These are phyloP conservation scores for Pseudopyrenochaeta lycopersici DNA, from an alignment of 2,329 filamentous ascomycete genomes.

Conservation along the genomic window DNA sequence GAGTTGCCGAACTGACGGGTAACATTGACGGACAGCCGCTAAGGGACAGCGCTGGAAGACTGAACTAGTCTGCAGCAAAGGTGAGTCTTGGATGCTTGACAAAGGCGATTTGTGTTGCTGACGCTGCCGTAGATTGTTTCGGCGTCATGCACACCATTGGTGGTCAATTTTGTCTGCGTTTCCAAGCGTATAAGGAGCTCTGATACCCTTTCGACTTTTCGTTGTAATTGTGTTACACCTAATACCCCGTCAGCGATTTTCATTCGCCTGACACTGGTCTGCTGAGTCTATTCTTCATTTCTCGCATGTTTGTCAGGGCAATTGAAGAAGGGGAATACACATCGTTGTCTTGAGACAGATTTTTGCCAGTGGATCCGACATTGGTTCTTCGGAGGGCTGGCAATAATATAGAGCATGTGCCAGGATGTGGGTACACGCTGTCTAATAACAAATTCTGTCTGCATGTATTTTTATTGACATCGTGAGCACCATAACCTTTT, in stretches of 20 bases:
- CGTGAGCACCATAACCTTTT: neutral
- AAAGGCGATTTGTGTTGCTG: neutral
- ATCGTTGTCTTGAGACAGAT: constrained; percentile 14
- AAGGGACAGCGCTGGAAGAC: constrained; percentile 18
- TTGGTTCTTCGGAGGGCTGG: neutral
- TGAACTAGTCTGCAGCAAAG: constrained; percentile 25
- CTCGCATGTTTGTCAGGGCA: constrained; percentile 13
- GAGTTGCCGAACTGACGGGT: constrained; percentile 91
- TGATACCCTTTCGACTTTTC: constrained; percentile 43
- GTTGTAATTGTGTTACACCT: constrained; percentile 26
- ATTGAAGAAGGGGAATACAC: constrained; percentile 15
- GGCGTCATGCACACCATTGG: constrained; percentile 13
- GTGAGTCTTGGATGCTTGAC: constrained; percentile 9
- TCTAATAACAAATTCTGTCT: neutral
- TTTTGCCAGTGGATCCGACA: neutral
- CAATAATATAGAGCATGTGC: constrained; percentile 3
- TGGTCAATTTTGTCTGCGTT: constrained; percentile 13
- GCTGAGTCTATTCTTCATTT: constrained; percentile 11
- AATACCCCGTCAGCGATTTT: constrained; percentile 34
- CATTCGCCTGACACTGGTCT: constrained; percentile 3
- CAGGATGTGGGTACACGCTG: neutral
- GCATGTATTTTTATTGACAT: neutral
- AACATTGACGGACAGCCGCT: constrained; percentile 41
- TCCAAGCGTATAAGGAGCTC: constrained; percentile 33
- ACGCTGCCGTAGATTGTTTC: constrained; percentile 13